These are phyloP conservation scores for Setaria italica DNA, from an alignment of 202 grass and related monocot genomes.

Conservation along the genomic window DNA sequence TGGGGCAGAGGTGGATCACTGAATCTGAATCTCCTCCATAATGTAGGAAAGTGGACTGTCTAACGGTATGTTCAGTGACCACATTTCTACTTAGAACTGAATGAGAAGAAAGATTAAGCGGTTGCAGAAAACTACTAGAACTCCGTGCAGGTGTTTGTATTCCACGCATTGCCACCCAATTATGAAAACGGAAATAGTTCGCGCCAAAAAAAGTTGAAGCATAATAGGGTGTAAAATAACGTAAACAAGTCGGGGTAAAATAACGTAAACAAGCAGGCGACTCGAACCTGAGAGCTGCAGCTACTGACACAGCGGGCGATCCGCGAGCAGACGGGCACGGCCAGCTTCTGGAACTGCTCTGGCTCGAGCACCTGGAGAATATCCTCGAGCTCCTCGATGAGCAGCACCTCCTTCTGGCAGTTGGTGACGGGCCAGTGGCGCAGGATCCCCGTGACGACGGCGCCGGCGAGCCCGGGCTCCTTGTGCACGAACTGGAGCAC, in stretches of 20 bases:
- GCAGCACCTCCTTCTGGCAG: constrained; percentile 87
- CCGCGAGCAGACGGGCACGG: constrained; percentile 62
- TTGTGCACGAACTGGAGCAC: constrained; percentile 77
- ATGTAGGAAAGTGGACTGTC: not conserved
- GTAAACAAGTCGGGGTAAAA: not conserved
- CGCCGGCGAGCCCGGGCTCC: constrained; percentile 52
- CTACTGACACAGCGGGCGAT: constrained; percentile 73
- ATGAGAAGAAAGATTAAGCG: not conserved
- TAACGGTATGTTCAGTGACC: constrained; percentile 31
- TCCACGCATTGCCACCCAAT: not conserved
- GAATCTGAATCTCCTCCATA: constrained; percentile 27
- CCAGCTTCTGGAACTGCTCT: constrained; percentile 58
- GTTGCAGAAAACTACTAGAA: not conserved
- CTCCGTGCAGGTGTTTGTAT: not conserved
- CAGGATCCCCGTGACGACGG: constrained; percentile 57
- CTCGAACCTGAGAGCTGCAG: constrained; percentile 74
- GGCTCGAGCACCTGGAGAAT: constrained; percentile 50
- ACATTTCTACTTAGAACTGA: constrained; percentile 2
- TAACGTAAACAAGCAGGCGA: not conserved
- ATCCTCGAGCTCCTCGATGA: constrained; percentile 89
- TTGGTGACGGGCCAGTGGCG: constrained; percentile 76
- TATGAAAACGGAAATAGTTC: not conserved
- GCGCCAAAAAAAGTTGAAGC: not conserved
- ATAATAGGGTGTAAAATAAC: constrained; percentile 6
- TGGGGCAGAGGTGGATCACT: not conserved